Evolutionary conservation across 2,329 filamentous ascomycete species (phyloP), one percentile per base, ranked within the genome.

Genomic region (Phoma sp.): DNA sequence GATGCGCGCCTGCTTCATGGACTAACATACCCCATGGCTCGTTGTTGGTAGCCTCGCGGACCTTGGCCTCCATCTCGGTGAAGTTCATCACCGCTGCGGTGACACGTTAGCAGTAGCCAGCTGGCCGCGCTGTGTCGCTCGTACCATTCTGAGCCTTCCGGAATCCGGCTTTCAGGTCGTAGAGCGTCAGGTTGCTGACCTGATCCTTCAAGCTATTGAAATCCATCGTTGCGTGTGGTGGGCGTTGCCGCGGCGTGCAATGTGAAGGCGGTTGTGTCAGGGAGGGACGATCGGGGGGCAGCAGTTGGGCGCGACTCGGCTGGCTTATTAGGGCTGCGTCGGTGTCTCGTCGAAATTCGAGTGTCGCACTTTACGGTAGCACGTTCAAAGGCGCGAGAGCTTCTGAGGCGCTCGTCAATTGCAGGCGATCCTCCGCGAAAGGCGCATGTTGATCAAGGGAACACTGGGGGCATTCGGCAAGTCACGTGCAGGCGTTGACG

Each of bases 41-140:
- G 76, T 98, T 98, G 79, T 99, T 99, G 33, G 95, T 99, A 27
- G 95, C 95, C 82, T 99, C 95, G 77, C 95, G 89, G 64, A 98
- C 92, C 89, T 95, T 74, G 33, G 72, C 66, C 69, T 74, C 72
- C 72, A 74, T 74, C 63, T 97, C 93, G 37, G 93, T 96, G 77
- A 93, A 96, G 79, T 96, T 97, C 93, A 97, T 96, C 57, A 96
- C 92, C 63, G 92, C 92, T 96, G 69, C 46, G 50, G 55, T 52
- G 47, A 54, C 47, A 52, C 40, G 58, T 75, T 63, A 74, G 70
- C 60, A 60, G 36, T 46, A 39, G 62, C 59, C 58, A 56, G 61
- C 59, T 62, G 58, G 60, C 60, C 36, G 29, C 36, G 36, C 29
- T 13, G 13, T 14, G 14, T 18, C 29, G 22, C 35, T 14, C 83